Evolutionary conservation across 2,329 filamentous ascomycete species (phyloP), one percentile per base, ranked within the genome.

Genomic region (Alternaria incomplexa): DNA sequence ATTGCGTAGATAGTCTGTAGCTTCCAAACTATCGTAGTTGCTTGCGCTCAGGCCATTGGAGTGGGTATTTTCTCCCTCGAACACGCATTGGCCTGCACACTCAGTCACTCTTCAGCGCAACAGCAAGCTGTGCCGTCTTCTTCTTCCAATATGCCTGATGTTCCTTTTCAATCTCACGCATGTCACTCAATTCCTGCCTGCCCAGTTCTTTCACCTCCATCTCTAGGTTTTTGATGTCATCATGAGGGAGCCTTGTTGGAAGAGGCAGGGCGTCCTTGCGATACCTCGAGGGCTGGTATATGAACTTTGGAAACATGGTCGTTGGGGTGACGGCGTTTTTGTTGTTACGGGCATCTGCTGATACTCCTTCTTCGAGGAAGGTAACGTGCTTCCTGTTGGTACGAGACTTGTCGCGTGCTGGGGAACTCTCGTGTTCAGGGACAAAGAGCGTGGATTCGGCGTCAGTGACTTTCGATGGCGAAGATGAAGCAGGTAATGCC

Each of bases 91-190:
- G 22, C 17, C 50, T n/a, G 17, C 25, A 0, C 11, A 2, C 46
- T 73, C 64, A 71, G 6, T 73, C 70, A 6, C 70, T 56, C 46
- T 51, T 50, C 51, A 73, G 47, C 22, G 56, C 62, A 51, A 54
- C 36, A 26, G 56, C 64, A 51, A 75, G 58, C 56, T 72, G 61
- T 9, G 54, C 52, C 23, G 65, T 62, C 68, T 78, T 78, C 65
- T 59, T 71, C 36, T 67, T 56, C 72, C 69, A 76, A 61, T 69
- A 77, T 43, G 58, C 58, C 57, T 65, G 54, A 47, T 74, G 58
- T 15, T 73, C 71, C 51, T 67, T 64, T 43, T 75, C 69, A n/a
- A 71, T 52, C 15, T 64, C 63, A 22, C 60, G 51, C 30, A 77
- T 46, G 6, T 73, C 69, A 4, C 64, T 63, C 3, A 73, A 51